These are phyloP conservation scores for Ulmus americana DNA, from an alignment of 331 rosid species.

Conservation along the genomic window DNA sequence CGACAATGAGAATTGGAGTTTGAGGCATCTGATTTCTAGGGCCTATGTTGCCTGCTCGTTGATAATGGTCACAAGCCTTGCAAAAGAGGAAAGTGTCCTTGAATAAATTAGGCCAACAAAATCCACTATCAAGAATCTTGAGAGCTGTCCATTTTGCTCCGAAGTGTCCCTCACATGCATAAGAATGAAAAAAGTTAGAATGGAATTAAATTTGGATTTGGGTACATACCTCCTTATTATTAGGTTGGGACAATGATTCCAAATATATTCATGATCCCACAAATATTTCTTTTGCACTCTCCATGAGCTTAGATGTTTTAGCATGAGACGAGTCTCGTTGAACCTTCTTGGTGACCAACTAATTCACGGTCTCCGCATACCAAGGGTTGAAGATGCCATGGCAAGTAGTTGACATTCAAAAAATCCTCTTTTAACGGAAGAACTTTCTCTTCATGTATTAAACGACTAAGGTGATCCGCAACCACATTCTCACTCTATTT, in stretches of 20 bases:
- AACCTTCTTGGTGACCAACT: background rate
- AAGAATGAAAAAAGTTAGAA: background rate
- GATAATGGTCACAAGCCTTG: no score
- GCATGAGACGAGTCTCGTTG: background rate
- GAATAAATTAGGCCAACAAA: no score
- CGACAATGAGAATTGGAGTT: no score
- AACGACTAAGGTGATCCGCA: background rate
- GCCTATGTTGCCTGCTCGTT: no score
- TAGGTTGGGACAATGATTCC: background rate
- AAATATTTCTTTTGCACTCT: background rate
- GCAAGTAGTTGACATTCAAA: background rate
- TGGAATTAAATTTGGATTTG: background rate
- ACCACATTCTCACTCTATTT: background rate
- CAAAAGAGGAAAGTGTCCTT: no score
- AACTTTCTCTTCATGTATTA: background rate
- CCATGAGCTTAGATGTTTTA: background rate
- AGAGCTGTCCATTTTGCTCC: no score
- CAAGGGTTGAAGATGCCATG: background rate
- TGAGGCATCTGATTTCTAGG: no score
- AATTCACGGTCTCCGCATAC: background rate
- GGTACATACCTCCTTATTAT: background rate
- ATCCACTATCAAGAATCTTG: no score
- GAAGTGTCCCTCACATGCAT: slow-evolving; percentile 8
- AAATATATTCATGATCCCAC: background rate
- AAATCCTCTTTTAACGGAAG: background rate